Evolutionary conservation across 2,329 filamentous ascomycete genomes (phyloP).

Genomic region (Hypoxylon sp.): DNA sequence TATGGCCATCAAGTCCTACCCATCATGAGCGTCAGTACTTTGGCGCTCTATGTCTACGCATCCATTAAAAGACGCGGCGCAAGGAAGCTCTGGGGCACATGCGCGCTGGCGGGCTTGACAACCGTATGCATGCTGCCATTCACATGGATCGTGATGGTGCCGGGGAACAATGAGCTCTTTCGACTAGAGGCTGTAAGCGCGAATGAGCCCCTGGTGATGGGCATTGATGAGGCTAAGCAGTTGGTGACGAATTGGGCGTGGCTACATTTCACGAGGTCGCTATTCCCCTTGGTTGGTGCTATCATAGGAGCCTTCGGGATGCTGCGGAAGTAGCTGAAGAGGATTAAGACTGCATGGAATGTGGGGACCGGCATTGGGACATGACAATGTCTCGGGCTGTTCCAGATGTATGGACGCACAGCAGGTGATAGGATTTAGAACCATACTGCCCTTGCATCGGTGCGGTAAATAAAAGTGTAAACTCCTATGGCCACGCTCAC

Average conservation of each 20-base stretch:
- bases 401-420: not conserved
- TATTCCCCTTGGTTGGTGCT: conserved; percentile 4
- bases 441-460: not conserved
- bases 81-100: conserved; percentile 12
- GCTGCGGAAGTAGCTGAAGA: not conserved
- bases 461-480: not conserved
- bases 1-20: conserved; percentile 54
- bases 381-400: not conserved
- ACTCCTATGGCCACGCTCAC: not conserved
- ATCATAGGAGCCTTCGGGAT: conserved; percentile 7
- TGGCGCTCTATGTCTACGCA: conserved; percentile 48
- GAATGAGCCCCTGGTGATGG: conserved; percentile 1
- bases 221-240: conserved; percentile 31
- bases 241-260: conserved; percentile 40
- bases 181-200: conserved; percentile 34
- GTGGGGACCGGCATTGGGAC: not conserved
- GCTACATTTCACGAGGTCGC: conserved; percentile 7
- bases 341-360: not conserved
- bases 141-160: conserved; percentile 56
- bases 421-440: not conserved
- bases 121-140: conserved; percentile 57
- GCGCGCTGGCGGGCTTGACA: conserved; percentile 44
- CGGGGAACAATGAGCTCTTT: conserved; percentile 55
- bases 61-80: conserved; percentile 20
- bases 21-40: conserved; percentile 49